Evolutionary conservation across 768 basidiomycete genomes (phyloP).

Genomic region (Kwoniella botswanensis): DNA sequence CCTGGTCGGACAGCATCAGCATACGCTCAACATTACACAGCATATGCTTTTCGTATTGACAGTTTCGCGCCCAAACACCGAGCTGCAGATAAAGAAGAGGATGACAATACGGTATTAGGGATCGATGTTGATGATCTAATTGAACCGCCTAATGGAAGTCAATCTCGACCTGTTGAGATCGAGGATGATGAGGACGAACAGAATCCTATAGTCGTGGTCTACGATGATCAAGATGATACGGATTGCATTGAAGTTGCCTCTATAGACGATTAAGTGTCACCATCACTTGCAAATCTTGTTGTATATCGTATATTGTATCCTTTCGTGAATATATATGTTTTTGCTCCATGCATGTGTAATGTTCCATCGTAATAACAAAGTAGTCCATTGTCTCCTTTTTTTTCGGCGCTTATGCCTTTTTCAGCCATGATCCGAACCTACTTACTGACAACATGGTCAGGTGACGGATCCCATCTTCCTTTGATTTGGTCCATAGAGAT

Average conservation of each 20-base stretch:
- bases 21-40: constrained; percentile 15
- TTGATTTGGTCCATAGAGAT: background rate
- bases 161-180: constrained; percentile 3
- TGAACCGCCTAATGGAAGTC: constrained; percentile 10
- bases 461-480: background rate
- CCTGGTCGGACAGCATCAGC: constrained; percentile 11
- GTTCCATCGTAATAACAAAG: too few relatives aligned
- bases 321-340: too few relatives aligned
- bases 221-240: constrained; percentile 9
- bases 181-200: constrained; percentile 12
- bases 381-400: background rate
- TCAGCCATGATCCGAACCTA: background rate
- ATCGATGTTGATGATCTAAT: background rate
- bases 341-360: too few relatives aligned
- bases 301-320: background rate
- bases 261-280: background rate
- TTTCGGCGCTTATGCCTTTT: constrained; percentile 1
- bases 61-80: background rate
- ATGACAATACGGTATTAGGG: background rate
- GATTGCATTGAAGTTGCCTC: background rate
- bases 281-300: background rate
- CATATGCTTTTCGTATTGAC: constrained; percentile 14
- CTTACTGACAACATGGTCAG: background rate
- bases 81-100: background rate
- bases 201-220: background rate